A percentile compares a stretch with the other conserved stretches of the same genome.
These are phyloP conservation scores for Pseudohalonectria lignicola DNA, from an alignment of 2,329 filamentous ascomycete species.

Conservation along the genomic window DNA sequence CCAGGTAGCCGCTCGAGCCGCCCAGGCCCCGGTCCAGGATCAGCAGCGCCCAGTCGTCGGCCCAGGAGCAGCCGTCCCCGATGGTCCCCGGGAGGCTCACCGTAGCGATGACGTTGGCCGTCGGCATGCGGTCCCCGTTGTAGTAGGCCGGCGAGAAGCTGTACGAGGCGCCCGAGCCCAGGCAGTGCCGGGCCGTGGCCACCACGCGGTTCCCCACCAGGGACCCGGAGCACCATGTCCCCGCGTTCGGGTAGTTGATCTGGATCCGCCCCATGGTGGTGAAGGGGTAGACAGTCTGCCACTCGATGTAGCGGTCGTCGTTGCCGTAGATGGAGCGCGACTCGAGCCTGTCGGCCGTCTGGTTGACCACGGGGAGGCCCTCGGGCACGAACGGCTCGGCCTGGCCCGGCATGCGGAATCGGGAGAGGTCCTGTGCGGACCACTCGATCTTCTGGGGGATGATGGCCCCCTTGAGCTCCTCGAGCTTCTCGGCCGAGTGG, in stretches of 20 bases:
- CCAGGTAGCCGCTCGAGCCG: constrained; percentile 1
- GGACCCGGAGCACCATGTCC: constrained; percentile 1
- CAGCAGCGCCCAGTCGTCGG: constrained; percentile 2
- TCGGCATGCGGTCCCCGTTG: constrained; percentile 1
- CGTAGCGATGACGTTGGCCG: not conserved
- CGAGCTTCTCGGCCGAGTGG: not conserved
- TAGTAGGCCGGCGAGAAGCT: constrained; percentile 1
- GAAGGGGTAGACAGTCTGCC: not conserved
- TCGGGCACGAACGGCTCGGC: not conserved
- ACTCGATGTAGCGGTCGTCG: not conserved
- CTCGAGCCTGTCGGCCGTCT: not conserved
- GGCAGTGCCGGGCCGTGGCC: constrained; percentile 1
- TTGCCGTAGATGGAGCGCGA: not conserved
- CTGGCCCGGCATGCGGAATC: not conserved
- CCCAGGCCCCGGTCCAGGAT: not conserved
- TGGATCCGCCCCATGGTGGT: not conserved
- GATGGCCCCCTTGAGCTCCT: not conserved
- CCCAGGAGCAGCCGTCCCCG: not conserved
- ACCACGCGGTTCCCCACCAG: not conserved
- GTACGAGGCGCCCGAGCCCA: not conserved
- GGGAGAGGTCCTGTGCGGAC: not conserved
- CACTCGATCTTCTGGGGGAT: not conserved
- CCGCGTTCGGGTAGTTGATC: not conserved
- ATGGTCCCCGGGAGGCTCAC: not conserved
- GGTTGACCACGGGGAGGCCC: not conserved